Evolutionary conservation across 2,329 filamentous ascomycete species (phyloP).

Genomic region (Calonectria honghensis): DNA sequence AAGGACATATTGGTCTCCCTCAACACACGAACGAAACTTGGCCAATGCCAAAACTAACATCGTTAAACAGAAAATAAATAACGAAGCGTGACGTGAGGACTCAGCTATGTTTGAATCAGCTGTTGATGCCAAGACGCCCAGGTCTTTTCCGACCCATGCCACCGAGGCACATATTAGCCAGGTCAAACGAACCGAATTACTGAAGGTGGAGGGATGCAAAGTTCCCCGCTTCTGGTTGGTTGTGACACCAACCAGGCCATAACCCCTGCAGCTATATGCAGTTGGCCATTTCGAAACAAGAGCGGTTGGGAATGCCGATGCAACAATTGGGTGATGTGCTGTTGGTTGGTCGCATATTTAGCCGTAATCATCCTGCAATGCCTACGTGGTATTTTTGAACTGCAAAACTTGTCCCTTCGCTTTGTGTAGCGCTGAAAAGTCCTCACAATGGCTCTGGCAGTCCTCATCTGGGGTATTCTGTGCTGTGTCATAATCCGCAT

Average conservation of each 20-base stretch:
- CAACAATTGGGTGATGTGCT: not conserved
- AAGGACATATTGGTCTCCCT: not conserved
- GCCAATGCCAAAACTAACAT: too few relatives aligned
- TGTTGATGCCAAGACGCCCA: not conserved
- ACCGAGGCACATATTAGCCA: not conserved
- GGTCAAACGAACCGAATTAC: not conserved
- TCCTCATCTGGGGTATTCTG: not conserved
- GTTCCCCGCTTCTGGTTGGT: not conserved
- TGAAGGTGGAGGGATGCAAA: not conserved
- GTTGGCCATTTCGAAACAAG: slow-evolving; percentile 1
- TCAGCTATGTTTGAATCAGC: not conserved
- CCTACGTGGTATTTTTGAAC: not conserved
- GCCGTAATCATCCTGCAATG: not conserved
- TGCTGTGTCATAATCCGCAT: not conserved
- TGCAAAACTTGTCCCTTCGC: not conserved
- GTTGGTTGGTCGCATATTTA: not conserved
- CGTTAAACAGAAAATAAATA: not conserved
- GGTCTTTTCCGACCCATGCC: not conserved
- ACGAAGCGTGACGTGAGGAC: not conserved
- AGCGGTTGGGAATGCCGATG: not conserved
- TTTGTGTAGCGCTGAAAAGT: not conserved
- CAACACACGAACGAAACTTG: too few relatives aligned
- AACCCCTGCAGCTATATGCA: not conserved
- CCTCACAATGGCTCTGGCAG: not conserved
- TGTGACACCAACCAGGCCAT: not conserved